phyloP scores from a whole-genome alignment of 257 asterid genomes.

The Solanum pinnatisectum region DNA sequence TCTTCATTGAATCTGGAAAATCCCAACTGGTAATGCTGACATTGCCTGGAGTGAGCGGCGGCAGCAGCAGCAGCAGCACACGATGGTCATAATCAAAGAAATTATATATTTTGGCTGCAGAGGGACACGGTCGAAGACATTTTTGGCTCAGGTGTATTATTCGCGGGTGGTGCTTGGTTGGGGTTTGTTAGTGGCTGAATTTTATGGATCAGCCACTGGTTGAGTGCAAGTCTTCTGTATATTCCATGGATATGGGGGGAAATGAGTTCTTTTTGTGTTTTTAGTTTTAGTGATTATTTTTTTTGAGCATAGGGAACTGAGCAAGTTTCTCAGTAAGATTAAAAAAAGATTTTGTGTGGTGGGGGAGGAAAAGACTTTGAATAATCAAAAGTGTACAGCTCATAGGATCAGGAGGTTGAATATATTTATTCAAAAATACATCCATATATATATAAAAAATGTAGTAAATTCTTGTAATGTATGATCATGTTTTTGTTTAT shows the following conservation, averaged over 20 bases:
- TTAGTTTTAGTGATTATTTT: constrained; percentile 9
- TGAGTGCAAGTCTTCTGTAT: constrained; percentile 36
- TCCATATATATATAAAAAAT: neutral
- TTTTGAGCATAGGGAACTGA: constrained; percentile 46
- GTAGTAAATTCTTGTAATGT: neutral
- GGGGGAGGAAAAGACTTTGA: constrained; percentile 24
- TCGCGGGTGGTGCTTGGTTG: neutral
- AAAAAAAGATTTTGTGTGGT: constrained; percentile 12
- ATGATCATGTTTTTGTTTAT: neutral
- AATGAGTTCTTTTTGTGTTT: constrained; percentile 11
- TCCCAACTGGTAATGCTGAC: neutral
- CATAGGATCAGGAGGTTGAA: constrained; percentile 26
- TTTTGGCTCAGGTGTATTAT: neutral
- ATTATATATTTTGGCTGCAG: neutral
- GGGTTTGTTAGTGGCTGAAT: constrained; percentile 37
- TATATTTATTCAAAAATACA: constrained; percentile 13
- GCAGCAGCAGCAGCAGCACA: neutral
- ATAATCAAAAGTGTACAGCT: constrained; percentile 65
- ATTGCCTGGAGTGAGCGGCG: neutral
- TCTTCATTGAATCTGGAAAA: constrained; percentile 23
- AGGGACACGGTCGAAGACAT: neutral
- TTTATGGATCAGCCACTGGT: constrained; percentile 53
- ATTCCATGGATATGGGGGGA: constrained; percentile 19
- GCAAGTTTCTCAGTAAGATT: constrained; percentile 32
- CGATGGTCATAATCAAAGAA: neutral